A percentile compares a stretch with the other conserved stretches of the same genome.
phyloP scores from a whole-genome alignment of 192 early-diverging fungal species.

The Chytriomyces hyalinus region DNA sequence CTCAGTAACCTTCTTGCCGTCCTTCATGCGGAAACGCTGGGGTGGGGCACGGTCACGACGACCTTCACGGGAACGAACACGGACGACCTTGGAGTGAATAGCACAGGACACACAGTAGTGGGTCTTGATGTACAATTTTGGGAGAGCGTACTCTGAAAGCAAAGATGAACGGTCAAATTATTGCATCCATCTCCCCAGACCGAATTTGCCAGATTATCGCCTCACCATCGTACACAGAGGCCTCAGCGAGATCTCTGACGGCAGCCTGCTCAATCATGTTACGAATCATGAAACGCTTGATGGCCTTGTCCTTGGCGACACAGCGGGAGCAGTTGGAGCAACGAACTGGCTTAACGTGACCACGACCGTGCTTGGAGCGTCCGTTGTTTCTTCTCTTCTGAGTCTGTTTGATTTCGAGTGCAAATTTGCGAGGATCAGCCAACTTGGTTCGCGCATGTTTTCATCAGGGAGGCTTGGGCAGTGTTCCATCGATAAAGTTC shows the following conservation, averaged over 20 bases:
- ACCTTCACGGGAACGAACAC: constrained; percentile 86
- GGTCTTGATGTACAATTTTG: constrained; percentile 99
- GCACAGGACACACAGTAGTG: constrained; percentile 95
- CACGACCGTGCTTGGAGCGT: constrained; percentile 98
- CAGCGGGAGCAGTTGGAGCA: constrained; percentile 99
- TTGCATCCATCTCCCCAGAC: not conserved
- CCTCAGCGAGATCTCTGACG: constrained; percentile 93
- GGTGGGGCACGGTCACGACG: constrained; percentile 94
- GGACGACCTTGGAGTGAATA: constrained; percentile 92
- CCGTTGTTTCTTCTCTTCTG: constrained; percentile 99
- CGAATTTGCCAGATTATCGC: not conserved
- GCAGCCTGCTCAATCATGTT: constrained; percentile 99
- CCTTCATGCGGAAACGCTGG: constrained; percentile 74
- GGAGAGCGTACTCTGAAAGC: constrained; percentile 81
- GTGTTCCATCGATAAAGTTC: no score
- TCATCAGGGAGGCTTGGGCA: no score
- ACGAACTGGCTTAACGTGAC: constrained; percentile 95
- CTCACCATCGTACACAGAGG: constrained; percentile 91
- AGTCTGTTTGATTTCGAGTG: constrained; percentile 69
- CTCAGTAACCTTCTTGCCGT: constrained; percentile 32
- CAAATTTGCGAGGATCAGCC: not conserved
- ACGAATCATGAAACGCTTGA: constrained; percentile 98
- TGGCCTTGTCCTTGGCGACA: constrained; percentile 99
- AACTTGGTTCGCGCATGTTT: not conserved
- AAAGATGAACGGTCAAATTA: not conserved